phyloP scores from a whole-genome alignment of 176 grass and related monocot genomes.

The Triticum dicoccoides region DNA sequence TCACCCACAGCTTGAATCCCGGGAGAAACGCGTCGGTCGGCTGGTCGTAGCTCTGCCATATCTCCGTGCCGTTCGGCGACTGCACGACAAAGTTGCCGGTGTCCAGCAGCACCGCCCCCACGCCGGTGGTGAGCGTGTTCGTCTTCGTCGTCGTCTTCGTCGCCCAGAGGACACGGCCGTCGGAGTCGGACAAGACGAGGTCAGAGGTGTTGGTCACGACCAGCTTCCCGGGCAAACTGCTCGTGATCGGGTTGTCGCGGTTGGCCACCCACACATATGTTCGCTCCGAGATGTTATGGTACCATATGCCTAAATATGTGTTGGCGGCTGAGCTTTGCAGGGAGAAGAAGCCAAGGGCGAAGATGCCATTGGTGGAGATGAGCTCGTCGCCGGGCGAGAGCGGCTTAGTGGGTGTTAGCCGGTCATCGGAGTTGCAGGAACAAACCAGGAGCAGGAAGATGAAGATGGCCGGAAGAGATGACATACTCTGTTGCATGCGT shows the following conservation, averaged over 20 bases:
- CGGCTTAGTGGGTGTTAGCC: conserved; percentile 26
- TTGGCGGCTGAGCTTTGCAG: neutral
- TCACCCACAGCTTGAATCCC: neutral
- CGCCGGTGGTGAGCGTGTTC: no score
- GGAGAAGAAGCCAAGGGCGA: conserved; percentile 53
- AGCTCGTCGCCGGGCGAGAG: conserved; percentile 22
- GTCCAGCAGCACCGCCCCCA: neutral
- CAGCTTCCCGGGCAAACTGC: neutral
- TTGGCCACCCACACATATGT: conserved; percentile 44
- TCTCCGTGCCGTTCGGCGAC: neutral
- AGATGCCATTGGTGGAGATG: conserved; percentile 29
- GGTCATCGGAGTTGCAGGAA: conserved; percentile 25
- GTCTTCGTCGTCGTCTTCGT: no score
- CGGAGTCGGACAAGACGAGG: conserved; percentile 29
- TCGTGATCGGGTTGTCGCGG: conserved; percentile 28
- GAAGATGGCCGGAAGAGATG: neutral
- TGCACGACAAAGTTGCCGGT: conserved; percentile 32
- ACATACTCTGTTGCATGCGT: no score
- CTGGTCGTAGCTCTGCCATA: neutral
- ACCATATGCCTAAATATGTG: conserved; percentile 44
- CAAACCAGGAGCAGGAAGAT: conserved; percentile 1
- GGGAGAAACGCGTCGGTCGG: neutral
- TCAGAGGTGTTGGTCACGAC: conserved; percentile 8
- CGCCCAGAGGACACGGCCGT: neutral
- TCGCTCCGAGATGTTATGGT: conserved; percentile 16